phyloP scores from a whole-genome alignment of 495 filamentous ascomycete genomes.

The Bathelium albidoporum region DNA sequence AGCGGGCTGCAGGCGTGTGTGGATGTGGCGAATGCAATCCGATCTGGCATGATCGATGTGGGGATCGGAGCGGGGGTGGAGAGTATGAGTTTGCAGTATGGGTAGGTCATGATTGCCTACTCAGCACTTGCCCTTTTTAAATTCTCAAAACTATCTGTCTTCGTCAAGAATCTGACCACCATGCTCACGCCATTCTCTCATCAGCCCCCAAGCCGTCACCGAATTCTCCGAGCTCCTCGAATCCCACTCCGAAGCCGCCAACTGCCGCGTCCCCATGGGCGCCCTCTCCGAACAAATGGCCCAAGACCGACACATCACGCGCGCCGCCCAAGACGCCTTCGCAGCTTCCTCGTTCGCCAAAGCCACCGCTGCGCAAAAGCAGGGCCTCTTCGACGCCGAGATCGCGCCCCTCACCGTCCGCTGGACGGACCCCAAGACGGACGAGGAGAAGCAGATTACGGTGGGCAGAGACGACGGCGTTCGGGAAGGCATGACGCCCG shows the following conservation, averaged over 20 bases:
- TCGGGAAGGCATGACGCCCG: conserved; percentile 71
- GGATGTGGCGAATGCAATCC: conserved; percentile 87
- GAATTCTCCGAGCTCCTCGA: conserved; percentile 94
- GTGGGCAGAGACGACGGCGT: conserved; percentile 85
- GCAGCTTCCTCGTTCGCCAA: conserved; percentile 35
- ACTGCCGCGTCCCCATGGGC: conserved; percentile 99
- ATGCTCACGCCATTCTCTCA: background rate
- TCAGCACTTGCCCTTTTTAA: too few species aligned
- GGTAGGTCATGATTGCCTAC: conserved; percentile 45
- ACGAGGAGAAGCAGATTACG: conserved; percentile 72
- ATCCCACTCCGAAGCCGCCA: conserved; percentile 67
- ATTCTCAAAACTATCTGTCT: background rate
- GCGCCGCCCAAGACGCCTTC: conserved; percentile 56
- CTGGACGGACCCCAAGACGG: conserved; percentile 78
- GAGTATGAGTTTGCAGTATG: conserved; percentile 90
- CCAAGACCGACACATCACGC: conserved; percentile 62
- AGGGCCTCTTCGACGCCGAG: conserved; percentile 85
- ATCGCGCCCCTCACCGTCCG: conserved; percentile 79
- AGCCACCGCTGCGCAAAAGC: conserved; percentile 73
- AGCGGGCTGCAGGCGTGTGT: conserved; percentile 81
- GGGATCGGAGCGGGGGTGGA: conserved; percentile 96
- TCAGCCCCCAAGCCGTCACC: conserved; percentile 75
- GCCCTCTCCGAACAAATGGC: conserved; percentile 92
- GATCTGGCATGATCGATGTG: conserved; percentile 83
- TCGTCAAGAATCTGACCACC: too few species aligned